phyloP scores from a whole-genome alignment of 2,329 filamentous ascomycete species.

The Colletotrichum lupini region DNA sequence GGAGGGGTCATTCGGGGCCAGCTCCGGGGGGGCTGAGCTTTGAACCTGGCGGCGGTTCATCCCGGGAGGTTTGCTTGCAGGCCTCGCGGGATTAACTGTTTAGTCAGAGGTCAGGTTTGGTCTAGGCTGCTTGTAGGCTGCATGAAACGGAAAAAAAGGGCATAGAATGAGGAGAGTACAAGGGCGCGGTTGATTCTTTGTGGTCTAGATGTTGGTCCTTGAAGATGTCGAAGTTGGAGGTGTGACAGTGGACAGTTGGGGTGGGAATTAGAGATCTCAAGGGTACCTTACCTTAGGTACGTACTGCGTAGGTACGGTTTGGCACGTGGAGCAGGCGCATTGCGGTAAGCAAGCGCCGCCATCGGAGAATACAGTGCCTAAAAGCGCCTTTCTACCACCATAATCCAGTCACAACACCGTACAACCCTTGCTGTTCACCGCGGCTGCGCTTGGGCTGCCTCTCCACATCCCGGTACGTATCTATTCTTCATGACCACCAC shows the following conservation, averaged over 20 bases:
- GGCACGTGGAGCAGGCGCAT: neutral
- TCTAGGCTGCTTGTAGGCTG: neutral
- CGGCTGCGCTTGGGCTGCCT: slow-evolving; percentile 32
- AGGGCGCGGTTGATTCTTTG: neutral
- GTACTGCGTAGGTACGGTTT: no score
- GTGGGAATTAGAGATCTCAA: neutral
- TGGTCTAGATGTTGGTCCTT: neutral
- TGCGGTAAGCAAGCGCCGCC: neutral
- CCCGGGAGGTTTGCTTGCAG: neutral
- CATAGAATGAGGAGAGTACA: no score
- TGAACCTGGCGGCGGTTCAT: slow-evolving; percentile 14
- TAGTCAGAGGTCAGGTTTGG: neutral
- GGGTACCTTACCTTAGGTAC: no score
- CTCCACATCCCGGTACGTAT: slow-evolving; percentile 19
- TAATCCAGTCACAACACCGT: neutral
- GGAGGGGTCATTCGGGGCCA: slow-evolving; percentile 30
- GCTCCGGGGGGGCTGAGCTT: slow-evolving; percentile 31
- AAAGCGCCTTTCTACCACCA: no score
- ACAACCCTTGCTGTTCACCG: neutral
- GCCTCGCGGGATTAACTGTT: neutral
- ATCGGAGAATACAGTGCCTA: no score
- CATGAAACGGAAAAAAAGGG: slow-evolving; percentile 25
- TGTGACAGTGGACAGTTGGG: neutral
- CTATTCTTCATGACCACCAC: neutral
- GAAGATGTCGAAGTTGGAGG: neutral